These are phyloP conservation scores for Leishmania lainsoni DNA, from an alignment of 208 protist species.

Conservation along the genomic window DNA sequence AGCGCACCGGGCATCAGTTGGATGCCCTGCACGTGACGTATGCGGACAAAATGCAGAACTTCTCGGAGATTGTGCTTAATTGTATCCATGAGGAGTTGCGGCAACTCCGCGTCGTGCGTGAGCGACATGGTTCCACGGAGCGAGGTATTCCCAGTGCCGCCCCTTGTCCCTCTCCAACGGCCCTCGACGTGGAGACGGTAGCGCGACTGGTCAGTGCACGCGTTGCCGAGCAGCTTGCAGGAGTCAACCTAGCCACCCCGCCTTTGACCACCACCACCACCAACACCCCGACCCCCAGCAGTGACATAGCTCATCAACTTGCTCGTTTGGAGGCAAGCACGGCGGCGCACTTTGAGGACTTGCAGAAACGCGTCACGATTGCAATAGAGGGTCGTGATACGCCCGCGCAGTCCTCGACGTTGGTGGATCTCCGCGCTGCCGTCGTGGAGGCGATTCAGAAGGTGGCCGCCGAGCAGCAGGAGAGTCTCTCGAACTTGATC, in stretches of 20 bases:
- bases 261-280: conserved; percentile 4
- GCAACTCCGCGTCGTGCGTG: conserved; percentile 19
- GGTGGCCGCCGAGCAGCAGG: conserved; percentile 52
- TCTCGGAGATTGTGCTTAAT: conserved; percentile 54
- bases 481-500: conserved; percentile 42
- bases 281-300: not conserved
- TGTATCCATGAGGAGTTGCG: conserved; percentile 53
- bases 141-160: not conserved
- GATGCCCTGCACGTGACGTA: conserved; percentile 40
- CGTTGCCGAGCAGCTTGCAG: conserved; percentile 18
- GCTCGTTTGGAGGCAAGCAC: conserved; percentile 21
- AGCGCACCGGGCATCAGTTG: conserved; percentile 39
- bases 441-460: conserved; percentile 56
- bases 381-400: not conserved
- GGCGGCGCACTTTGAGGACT: conserved; percentile 26
- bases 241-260: not conserved
- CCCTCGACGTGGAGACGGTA: conserved; percentile 28
- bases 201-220: conserved; percentile 26
- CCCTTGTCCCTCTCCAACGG: not conserved
- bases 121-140: not conserved
- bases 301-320: conserved; percentile 2
- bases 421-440: conserved; percentile 16
- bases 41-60: conserved; percentile 31
- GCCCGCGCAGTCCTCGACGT: not conserved
- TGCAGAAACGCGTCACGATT: conserved; percentile 13